Percentiles rank a stretch among this genome's conserved stretches.
Conservation (phyloP, 768 basidiomycete genomes). For the Trametes meyenii region DNA sequence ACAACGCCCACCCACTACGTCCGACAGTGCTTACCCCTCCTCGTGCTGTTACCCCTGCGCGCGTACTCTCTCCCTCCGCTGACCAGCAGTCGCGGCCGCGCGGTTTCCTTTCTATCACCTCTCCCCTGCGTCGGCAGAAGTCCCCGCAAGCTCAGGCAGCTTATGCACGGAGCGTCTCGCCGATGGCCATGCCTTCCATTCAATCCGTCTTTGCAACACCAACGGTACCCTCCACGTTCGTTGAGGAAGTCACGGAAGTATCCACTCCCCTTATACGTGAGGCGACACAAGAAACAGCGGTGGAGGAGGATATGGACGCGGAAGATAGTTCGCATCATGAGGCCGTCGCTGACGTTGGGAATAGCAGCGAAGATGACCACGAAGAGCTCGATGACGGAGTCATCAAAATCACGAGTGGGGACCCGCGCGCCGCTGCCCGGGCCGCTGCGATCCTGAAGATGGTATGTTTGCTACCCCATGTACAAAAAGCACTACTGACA, state of each 20-base stretch:
- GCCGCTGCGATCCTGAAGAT: conserved; percentile 93
- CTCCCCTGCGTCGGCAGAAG: conserved; percentile 16
- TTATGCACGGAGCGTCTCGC: conserved; percentile 3
- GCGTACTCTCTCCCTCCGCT: conserved; percentile 9
- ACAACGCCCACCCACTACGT: conserved; percentile 2
- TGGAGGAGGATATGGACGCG: conserved; percentile 22
- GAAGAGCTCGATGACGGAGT: conserved; percentile 56
- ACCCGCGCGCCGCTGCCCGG: conserved; percentile 84
- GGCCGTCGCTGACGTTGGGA: conserved; percentile 29
- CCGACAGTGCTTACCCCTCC: conserved; percentile 1
- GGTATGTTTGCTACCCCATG: conserved; percentile 41
- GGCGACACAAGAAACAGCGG: conserved; percentile 21
- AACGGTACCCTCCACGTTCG: background rate
- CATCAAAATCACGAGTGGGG: conserved; percentile 82
- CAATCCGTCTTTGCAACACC: conserved; percentile 13
- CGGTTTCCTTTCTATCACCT: conserved; percentile 16
- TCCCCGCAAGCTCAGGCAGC: background rate
- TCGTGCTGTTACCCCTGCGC: background rate
- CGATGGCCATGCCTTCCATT: conserved; percentile 16
- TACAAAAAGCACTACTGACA: background rate
- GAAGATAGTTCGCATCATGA: conserved; percentile 14
- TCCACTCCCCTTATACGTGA: background rate
- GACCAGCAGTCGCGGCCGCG: background rate
- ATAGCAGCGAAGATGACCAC: conserved; percentile 28
- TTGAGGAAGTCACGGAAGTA: background rate